Base-by-base conservation (phyloP, 352 stramenopile genomes). In the Globisporangium ultimum region DNA sequence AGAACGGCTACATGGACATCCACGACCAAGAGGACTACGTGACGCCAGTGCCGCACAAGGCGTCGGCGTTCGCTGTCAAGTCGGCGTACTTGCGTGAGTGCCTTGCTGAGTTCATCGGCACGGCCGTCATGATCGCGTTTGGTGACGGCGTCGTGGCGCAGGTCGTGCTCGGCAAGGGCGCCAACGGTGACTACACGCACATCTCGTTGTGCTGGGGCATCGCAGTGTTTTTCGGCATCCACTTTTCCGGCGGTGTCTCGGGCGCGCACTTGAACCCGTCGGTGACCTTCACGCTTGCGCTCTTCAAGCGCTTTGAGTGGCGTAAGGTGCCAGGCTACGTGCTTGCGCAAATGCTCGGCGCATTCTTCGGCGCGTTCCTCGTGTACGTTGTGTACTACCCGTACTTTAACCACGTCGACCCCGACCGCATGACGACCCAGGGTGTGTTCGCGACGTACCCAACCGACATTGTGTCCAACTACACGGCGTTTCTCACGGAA, bases 71-170 rank as follows among this genome's bases (percentile, higher is more conserved):
- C 21, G 60, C 42, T n/a, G 34, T 63, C 36, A 65, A 67, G 55
- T 61, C 28, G n/a, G 45, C 69, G 36, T 58, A 85, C n/a, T 17
- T 83, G 11, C 80, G 80, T n/a, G n/a, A n/a, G n/a, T n/a, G n/a
- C n/a, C n/a, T n/a, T n/a, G n/a, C n/a, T n/a, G n/a, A n/a, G n/a
- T 87, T 85, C 64, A 67, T 89, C 41, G 76, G 73, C 53, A 84
- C 74, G 8, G 66, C 85, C 45, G 64, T 88, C 21, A 60, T 89
- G 38, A 70, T 89, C 58, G 47, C 70, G 17, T 88, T 89, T 61
- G 80, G 80, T 17, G 67, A 82, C 51, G 80, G 77, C 34, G 78
- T 82, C n/a, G 77, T 87, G 45, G 72, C 77, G 17, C 75, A 90
- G 61, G 72, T 84, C 0, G 66, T 71, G 28, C 67, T 90, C 0